Percentiles rank a stretch among this genome's conserved stretches.
These are phyloP conservation scores for Flaveria ramosissima DNA, from an alignment of 129 eudicot species.

Conservation along the genomic window DNA sequence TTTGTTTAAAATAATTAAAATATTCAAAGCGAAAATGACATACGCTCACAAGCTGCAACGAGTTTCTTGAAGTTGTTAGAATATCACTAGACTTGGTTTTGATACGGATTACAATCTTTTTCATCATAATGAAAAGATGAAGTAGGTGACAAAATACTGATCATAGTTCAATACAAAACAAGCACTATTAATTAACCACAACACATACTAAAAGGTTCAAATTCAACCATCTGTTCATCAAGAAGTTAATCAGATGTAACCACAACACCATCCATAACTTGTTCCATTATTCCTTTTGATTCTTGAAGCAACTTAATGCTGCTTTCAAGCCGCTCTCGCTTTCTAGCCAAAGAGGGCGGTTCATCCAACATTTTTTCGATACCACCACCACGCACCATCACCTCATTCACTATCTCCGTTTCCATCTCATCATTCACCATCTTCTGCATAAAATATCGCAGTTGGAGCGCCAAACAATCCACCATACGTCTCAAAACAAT, in stretches of 20 bases:
- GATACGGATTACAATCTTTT: neutral
- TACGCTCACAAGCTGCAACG: no score
- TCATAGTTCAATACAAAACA: neutral
- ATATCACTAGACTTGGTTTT: neutral
- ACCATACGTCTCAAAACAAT: conserved; percentile 38
- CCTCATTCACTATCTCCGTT: conserved; percentile 28
- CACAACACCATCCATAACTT: neutral
- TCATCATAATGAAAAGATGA: neutral
- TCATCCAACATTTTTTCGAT: conserved; percentile 41
- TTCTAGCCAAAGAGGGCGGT: conserved; percentile 15
- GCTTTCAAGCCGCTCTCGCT: conserved; percentile 29
- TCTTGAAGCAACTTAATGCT: conserved; percentile 33
- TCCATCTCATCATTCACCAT: conserved; percentile 30
- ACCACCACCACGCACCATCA: conserved; percentile 26
- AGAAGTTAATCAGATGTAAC: neutral
- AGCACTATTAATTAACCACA: neutral
- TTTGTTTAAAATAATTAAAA: no score
- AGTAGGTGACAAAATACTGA: neutral
- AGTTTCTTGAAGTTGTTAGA: no score
- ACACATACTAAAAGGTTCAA: neutral
- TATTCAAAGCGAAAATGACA: no score
- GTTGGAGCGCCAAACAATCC: conserved; percentile 34
- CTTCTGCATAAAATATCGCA: conserved; percentile 19
- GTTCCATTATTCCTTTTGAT: conserved; percentile 31
- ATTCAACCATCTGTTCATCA: neutral